Evolutionary conservation across 164 flowering plant species (phyloP), one percentile per base, ranked within the genome.

Genomic region (Annona cherimola): DNA sequence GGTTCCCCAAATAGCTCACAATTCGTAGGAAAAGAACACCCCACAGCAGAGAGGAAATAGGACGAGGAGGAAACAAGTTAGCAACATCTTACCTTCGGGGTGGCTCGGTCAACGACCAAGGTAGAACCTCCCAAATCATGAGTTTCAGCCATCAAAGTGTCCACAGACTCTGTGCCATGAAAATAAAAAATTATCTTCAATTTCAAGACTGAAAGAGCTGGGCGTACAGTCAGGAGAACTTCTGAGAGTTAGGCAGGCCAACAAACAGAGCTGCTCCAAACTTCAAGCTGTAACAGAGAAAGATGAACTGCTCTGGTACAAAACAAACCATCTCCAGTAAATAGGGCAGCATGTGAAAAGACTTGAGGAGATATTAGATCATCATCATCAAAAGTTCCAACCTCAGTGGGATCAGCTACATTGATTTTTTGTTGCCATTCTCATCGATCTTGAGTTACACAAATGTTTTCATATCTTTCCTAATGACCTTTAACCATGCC

Each of bases 51-150:
- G 2, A 73, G 35, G 35, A 70, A 70, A 67, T 12, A 4, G 68
- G 42, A 64, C 65, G 46, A 45, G 41, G 18, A 45, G 14, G 26
- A 14, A 43, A 5, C 40, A 76, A 45, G 57, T 26, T 45, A 7
- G 8, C 35, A 11, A 20, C 75, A 43, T n/a, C 67, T 76, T 83
- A 70, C 99, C 99, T 92, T 96, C 4, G 98, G 99, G 42, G 99
- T 96, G 67, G 99, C 99, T 70, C 99, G 81, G 73, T 96, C 99
- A 75, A 96, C 98, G 74, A 89, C 97, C 19, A 96, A 78, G 8
- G 91, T 82, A 43, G 98, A 87, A 73, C 95, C 99, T 69, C 89
- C 99, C 84, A 96, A 72, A 70, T 96, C 99, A 81, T 96, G 99
- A 75, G 93, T 89, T 59, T 93, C 98, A 45, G 74, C 70, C 97